These are phyloP conservation scores for Saturnispora dispora DNA, from an alignment of 805 yeast species.

Conservation along the genomic window DNA sequence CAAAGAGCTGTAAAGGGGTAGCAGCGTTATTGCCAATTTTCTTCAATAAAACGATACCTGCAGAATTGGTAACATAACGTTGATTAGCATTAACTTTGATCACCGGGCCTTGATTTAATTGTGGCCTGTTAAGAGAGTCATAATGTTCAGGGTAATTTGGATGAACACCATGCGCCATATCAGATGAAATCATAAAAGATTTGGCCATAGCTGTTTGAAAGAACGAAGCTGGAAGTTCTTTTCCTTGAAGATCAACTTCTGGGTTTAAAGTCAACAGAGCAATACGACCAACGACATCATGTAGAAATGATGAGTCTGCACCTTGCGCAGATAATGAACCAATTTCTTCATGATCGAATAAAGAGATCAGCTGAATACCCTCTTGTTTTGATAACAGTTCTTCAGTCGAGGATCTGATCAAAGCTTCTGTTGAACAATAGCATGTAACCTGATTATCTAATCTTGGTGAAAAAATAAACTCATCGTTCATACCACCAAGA, in stretches of 20 bases:
- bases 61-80: conserved; percentile 87
- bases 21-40: conserved; percentile 55
- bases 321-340: conserved; percentile 95
- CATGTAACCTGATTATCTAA: conserved; percentile 87
- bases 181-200: conserved; percentile 85
- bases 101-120: conserved; percentile 83
- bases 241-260: conserved; percentile 25
- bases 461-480: conserved; percentile 86
- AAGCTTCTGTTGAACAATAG: conserved; percentile 65
- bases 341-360: conserved; percentile 94
- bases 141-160: conserved; percentile 78
- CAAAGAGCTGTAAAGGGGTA: conserved; percentile 87
- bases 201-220: conserved; percentile 54
- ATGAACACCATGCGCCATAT: conserved; percentile 95
- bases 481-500: conserved; percentile 84
- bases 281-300: conserved; percentile 65
- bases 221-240: conserved; percentile 28
- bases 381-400: conserved; percentile 32
- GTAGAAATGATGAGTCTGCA: conserved; percentile 86
- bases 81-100: conserved; percentile 92
- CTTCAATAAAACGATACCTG: conserved; percentile 74
- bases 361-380: conserved; percentile 64
- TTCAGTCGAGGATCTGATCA: conserved; percentile 36
- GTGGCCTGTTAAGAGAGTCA: conserved; percentile 73
- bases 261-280: conserved; percentile 38